Percentiles rank a stretch among this genome's conserved stretches.
Evolutionary conservation across 2,329 filamentous ascomycete genomes (phyloP).

Genomic region (Clarireedia sp.): DNA sequence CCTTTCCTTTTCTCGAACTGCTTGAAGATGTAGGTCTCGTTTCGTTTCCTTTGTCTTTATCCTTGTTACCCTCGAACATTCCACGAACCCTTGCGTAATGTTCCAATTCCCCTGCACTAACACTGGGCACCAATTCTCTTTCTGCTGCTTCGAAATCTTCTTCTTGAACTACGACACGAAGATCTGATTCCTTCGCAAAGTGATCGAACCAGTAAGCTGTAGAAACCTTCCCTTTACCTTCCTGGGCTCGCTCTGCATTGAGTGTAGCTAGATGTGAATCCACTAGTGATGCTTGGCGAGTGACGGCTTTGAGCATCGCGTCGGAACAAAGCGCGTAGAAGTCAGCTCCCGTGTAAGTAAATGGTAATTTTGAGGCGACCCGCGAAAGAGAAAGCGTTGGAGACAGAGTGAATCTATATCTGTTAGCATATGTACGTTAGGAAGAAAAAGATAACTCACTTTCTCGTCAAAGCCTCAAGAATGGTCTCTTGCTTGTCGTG

Average conservation of each 20-base stretch:
- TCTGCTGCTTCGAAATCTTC: conserved; percentile 79
- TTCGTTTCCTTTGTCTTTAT: conserved; percentile 24
- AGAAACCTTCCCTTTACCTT: conserved; percentile 41
- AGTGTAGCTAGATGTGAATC: conserved; percentile 73
- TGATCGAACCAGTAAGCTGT: conserved; percentile 97
- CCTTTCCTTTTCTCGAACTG: conserved; percentile 21
- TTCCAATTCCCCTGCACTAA: conserved; percentile 82
- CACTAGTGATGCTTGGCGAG: conserved; percentile 74
- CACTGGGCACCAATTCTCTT: conserved; percentile 81
- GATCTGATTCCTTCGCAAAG: conserved; percentile 71
- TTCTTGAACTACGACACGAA: conserved; percentile 81
- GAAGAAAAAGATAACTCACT: conserved; percentile 48
- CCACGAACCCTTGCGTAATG: conserved; percentile 83
- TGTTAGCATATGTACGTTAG: conserved; percentile 12
- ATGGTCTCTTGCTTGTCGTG: conserved; percentile 95
- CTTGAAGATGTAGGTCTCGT: conserved; percentile 3
- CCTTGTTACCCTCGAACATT: conserved; percentile 64
- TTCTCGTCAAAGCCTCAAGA: conserved; percentile 85
- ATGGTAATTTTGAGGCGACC: conserved; percentile 72
- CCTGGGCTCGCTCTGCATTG: conserved; percentile 39
- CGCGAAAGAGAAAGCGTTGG: conserved; percentile 67
- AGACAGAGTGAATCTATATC: conserved; percentile 70
- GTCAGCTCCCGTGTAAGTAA: conserved; percentile 96
- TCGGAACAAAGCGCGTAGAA: conserved; percentile 96
- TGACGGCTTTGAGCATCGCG: conserved; percentile 98